Conservation (phyloP, 805 yeast species). For the Saccharomycopsis lassenensis region DNA sequence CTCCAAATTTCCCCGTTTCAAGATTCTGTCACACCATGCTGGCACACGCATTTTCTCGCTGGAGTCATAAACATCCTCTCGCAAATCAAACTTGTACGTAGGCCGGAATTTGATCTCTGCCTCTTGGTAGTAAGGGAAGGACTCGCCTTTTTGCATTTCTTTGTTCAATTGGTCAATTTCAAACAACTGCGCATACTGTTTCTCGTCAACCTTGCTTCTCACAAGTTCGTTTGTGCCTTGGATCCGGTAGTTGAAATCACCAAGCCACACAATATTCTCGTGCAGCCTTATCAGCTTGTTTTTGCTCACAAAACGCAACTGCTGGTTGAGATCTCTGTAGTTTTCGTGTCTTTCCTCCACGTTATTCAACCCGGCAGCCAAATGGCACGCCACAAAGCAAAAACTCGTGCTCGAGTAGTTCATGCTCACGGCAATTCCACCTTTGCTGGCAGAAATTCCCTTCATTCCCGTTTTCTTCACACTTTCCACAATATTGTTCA, state of each 20-base stretch:
- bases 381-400: slow-evolving; percentile 76
- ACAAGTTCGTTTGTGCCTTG: slow-evolving; percentile 60
- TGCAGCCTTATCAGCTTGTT: slow-evolving; percentile 57
- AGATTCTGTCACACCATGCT: slow-evolving; percentile 90
- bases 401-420: slow-evolving; percentile 54
- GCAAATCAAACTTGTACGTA: slow-evolving; percentile 86
- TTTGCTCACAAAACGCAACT: slow-evolving; percentile 50
- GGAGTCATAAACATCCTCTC: slow-evolving; percentile 69
- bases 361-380: slow-evolving; percentile 86
- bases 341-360: slow-evolving; percentile 79
- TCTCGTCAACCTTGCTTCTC: slow-evolving; percentile 36
- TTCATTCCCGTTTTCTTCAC: slow-evolving; percentile 89
- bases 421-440: slow-evolving; percentile 67
- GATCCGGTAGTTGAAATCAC: slow-evolving; percentile 78
- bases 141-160: slow-evolving; percentile 62
- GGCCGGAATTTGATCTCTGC: slow-evolving; percentile 70
- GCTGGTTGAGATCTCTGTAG: slow-evolving; percentile 65
- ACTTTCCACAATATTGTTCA: slow-evolving; percentile 57
- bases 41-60: slow-evolving; percentile 91
- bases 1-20: slow-evolving; percentile 51
- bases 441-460: slow-evolving; percentile 77
- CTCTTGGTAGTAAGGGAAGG: slow-evolving; percentile 70
- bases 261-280: slow-evolving; percentile 85
- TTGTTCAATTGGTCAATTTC: slow-evolving; percentile 67
- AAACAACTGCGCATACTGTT: slow-evolving; percentile 40